Base-by-base conservation (phyloP, 2,329 filamentous ascomycete genomes). In the Sclerotinia glacialis region DNA sequence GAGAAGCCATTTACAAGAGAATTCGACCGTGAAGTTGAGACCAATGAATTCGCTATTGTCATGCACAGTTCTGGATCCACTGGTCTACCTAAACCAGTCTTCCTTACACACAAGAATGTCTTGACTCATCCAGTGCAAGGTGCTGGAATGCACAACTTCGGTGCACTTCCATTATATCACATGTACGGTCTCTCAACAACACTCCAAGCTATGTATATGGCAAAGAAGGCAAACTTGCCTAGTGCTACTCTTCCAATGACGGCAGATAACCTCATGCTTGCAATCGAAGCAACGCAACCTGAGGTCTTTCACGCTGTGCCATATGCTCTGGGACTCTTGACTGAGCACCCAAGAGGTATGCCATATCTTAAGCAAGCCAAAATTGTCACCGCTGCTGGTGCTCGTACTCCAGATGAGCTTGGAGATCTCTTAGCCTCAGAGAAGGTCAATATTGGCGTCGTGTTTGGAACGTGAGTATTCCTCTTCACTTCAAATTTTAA, bases 41-140 rank as follows among this genome's bases (percentile, higher is more conserved):
- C 65, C 21, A 53, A 64, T 18, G 67, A 66, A 12, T 44, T 70
- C 7, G 65, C 55, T 55, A 46, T 44, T 34, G 40, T 77, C 34
- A 76, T 76, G 11, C 72, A 74, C 44, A 16, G 72, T 40, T 72
- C 72, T 46, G 86, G 86, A 9, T 86, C 83, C 0, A 82, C 87
- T 0, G 86, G 86, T 0, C 78, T 88, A 0, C 86, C 86, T 0
- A 88, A 88, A 68, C 85, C 86, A 0, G 87, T 89, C 47, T 85
- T 81, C 66, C 82, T 86, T 58, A 84, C 81, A 0, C 83, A 89
- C 64, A 73, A 75, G 12, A 79, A 81, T 16, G 81, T 80, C 8
- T 74, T 87, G 11, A 78, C 78, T 11, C 65, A 85, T 83, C 63
- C 56, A 59, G 49, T 67, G 59, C 37, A 70, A 66, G 28, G 67